These are phyloP conservation scores for Capsicum pubescens DNA, from an alignment of 257 asterid genomes.

Conservation along the genomic window DNA sequence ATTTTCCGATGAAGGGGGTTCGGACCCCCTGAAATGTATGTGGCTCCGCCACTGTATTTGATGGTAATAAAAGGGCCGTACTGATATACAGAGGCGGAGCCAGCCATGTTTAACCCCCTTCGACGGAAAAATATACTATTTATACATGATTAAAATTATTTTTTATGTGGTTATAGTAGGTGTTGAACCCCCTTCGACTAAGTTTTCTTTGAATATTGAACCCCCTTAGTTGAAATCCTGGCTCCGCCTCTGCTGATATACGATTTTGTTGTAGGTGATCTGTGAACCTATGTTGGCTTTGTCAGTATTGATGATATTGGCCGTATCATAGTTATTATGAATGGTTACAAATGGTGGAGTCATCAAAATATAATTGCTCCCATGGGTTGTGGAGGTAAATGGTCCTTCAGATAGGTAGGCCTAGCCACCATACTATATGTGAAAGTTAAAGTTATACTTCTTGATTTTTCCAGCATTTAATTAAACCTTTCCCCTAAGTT, in stretches of 20 bases:
- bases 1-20: no score
- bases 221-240: no score
- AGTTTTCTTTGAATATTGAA: no score
- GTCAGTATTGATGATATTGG: background rate
- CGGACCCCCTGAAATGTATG: no score
- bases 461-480: background rate
- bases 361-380: background rate
- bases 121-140: no score
- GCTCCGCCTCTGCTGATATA: no score
- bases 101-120: no score
- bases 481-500: background rate
- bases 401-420: background rate
- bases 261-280: background rate
- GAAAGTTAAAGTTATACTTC: background rate
- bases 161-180: no score
- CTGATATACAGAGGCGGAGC: no score
- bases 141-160: no score
- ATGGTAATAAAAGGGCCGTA: background rate
- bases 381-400: background rate
- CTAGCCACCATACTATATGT: background rate
- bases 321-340: background rate
- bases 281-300: background rate
- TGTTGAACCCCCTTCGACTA: no score
- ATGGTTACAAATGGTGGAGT: background rate
- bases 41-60: no score